phyloP scores from a whole-genome alignment of 768 basidiomycete genomes.

The Rhodocollybia butyracea region DNA sequence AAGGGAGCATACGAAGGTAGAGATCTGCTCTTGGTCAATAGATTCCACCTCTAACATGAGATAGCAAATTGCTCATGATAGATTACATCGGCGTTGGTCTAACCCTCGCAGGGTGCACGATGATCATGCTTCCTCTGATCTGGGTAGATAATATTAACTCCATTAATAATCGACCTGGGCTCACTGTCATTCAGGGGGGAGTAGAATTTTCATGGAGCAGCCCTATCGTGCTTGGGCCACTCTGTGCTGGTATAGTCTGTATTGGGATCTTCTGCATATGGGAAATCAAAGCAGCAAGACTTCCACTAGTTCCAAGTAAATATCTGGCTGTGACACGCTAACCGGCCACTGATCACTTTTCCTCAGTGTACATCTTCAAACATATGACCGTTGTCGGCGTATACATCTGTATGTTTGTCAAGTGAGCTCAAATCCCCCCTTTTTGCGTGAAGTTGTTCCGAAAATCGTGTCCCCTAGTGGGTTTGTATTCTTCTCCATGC shows the following conservation, averaged over 20 bases:
- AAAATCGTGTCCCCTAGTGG: slow-evolving; percentile 33
- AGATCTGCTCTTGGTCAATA: too few species aligned
- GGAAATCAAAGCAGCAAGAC: slow-evolving; percentile 67
- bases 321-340: slow-evolving; percentile 15
- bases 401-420: slow-evolving; percentile 68
- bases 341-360: neutral
- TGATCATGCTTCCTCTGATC: slow-evolving; percentile 67
- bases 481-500: slow-evolving; percentile 58
- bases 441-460: neutral
- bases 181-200: slow-evolving; percentile 50
- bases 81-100: slow-evolving; percentile 62
- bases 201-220: slow-evolving; percentile 72
- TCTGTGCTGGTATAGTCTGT: slow-evolving; percentile 53
- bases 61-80: slow-evolving; percentile 67
- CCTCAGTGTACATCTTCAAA: slow-evolving; percentile 67
- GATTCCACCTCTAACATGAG: too few species aligned
- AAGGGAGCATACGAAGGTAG: slow-evolving; percentile 56
- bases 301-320: slow-evolving; percentile 76
- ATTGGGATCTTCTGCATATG: slow-evolving; percentile 60
- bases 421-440: slow-evolving; percentile 36
- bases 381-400: slow-evolving; percentile 64
- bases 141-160: slow-evolving; percentile 41
- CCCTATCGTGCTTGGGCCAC: slow-evolving; percentile 56
- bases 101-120: slow-evolving; percentile 56
- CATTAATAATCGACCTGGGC: neutral